Base-by-base conservation (phyloP, 2,329 filamentous ascomycete genomes). In the Talaromyces amestolkiae region DNA sequence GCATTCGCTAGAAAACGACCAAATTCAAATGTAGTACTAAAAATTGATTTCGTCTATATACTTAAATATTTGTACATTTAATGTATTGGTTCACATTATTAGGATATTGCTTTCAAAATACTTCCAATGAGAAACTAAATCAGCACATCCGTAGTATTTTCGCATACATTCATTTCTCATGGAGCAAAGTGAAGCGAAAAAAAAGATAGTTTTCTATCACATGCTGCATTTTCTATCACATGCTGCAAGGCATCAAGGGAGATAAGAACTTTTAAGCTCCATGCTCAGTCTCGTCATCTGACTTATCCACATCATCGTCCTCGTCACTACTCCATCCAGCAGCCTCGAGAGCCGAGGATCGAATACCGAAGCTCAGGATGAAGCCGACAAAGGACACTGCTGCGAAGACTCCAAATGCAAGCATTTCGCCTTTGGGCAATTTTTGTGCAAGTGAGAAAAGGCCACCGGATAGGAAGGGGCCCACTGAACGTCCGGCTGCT, bases 321-420 rank as follows among this genome's bases (percentile, higher is more conserved):
- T 76, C 74, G 10, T 78, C 75, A 11, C 78, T 76, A 13, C 75
- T 79, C 79, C 81, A 86, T 0, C 83, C 86, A 22, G 87, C 84
- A 3, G 85, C 84, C 73, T 89, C 87, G 1, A 89, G 77, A 13
- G 79, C 80, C 27, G 79, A 79, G 2, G 90, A 89, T 13, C 87
- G 83, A 68, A 98, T 94, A 0, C 90, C 89, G 66, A 94, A 88
- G 65, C 91, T 93, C 33, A 92, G 82, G 1, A 92, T 67, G 80
- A 94, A 97, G 0, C 94, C 95, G 0, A 93, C 66, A 37, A 96
- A 87, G 0, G 92, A 87, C 2, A 98, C 84, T 0, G 90, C 92
- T 0, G 90, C 93, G 75, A 98, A 98, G 0, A 96, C 77, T 1
- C 92, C 91, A 85, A 96, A 99, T 0, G 91, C 88, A 4, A 98